Base-by-base conservation (phyloP, 1,284 basidiomycete species). In the Thelephora terrestris region DNA sequence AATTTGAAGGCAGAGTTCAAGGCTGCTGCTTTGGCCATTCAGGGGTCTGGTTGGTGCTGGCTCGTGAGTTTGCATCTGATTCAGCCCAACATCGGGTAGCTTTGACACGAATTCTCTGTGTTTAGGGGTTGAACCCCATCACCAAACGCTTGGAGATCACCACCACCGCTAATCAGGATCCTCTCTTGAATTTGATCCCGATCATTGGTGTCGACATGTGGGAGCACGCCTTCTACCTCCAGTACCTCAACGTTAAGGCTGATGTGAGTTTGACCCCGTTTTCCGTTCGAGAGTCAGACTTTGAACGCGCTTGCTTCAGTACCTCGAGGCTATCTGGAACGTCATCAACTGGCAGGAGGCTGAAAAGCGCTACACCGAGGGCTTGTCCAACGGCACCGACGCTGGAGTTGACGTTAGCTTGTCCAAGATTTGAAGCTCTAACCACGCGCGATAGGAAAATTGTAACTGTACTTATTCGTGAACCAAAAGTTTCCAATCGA, bases 21-120 rank as follows among this genome's bases (percentile, higher is more conserved):
- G 69, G 66, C 91, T 24, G 78, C 78, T 56, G 94, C 95, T n/a
- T 89, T 88, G 42, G 91, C 77, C 48, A 87, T 99, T 57, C 95
- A 99, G 70, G 96, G 95, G 43, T 93, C 89, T 54, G 96, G 95
- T 18, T 99, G 95, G 96, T 94, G 92, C 46, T 98, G 95, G 95
- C 77, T 98, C 52, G 87, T 84, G 53, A 56, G 81, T 70, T 43
- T 10, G 12, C 21, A 10, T 23, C 21, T 43, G 55, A 56, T 17
- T n/a, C 45, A 17, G 24, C 37, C 24, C 14, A 23, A 12, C 12
- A 25, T 37, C 25, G 9, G 16, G 37, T 20, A 4, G 25, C 7
- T 29, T n/a, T 35, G n/a, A 24, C n/a, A 34, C 18, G 34, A 46
- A 44, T 34, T 36, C 48, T 42, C 50, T 50, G 12, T 7, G 9